Conservation (phyloP, 2,329 filamentous ascomycete genomes). For the Colletotrichum falcatum region DNA sequence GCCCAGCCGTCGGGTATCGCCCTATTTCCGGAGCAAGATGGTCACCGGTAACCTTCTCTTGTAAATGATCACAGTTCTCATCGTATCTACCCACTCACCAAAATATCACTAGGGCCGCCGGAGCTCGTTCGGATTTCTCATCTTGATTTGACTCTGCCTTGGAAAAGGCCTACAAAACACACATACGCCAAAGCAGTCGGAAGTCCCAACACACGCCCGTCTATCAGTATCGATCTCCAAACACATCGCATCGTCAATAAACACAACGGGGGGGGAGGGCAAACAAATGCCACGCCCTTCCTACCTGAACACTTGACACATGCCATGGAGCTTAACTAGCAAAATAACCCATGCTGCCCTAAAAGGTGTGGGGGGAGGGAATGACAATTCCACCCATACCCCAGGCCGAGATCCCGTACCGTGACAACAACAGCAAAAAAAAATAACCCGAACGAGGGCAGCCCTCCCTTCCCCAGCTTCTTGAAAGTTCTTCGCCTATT, state of each 20-base stretch:
- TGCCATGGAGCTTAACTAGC: background rate
- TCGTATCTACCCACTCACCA: background rate
- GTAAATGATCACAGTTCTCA: background rate
- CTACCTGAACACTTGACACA: background rate
- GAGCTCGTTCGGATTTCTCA: background rate
- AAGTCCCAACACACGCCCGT: background rate
- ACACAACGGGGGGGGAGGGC: background rate
- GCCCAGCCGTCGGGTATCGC: too few species aligned
- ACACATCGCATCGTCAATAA: constrained; percentile 1
- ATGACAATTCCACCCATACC: background rate
- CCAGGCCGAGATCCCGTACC: background rate
- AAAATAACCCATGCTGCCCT: background rate
- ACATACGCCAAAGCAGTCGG: background rate
- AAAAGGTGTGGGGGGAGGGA: background rate
- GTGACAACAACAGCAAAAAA: background rate
- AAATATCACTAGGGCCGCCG: background rate
- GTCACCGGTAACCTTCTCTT: background rate
- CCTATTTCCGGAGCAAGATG: too few species aligned
- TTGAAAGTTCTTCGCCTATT: constrained; percentile 4
- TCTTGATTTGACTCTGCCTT: constrained; percentile 4
- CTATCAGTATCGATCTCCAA: background rate
- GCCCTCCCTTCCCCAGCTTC: background rate
- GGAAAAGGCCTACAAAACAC: background rate
- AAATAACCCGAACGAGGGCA: background rate
- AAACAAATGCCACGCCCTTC: background rate